These are phyloP conservation scores for Pythium aristosporum DNA, from an alignment of 352 stramenopile species.

Conservation along the genomic window DNA sequence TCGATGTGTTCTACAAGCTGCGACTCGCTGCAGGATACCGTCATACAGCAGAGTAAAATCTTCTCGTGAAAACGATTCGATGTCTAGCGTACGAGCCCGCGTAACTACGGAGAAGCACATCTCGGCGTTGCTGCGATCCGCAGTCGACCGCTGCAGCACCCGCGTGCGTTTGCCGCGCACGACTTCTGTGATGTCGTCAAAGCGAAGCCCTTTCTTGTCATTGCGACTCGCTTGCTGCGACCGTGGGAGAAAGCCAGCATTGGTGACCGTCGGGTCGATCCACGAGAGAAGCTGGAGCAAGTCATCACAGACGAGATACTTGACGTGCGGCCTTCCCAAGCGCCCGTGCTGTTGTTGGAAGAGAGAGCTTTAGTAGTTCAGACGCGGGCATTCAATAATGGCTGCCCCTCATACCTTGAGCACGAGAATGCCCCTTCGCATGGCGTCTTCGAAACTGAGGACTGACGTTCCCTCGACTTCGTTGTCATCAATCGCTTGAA, in stretches of 20 bases:
- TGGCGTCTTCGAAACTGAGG: slow-evolving; percentile 17
- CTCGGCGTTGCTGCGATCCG: slow-evolving; percentile 24
- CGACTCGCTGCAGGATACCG: slow-evolving; percentile 10
- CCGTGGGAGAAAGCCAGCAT: slow-evolving; percentile 15
- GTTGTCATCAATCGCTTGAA: not conserved
- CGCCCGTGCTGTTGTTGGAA: slow-evolving; percentile 19
- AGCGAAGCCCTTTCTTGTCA: slow-evolving; percentile 22
- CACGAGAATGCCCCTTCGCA: slow-evolving; percentile 16
- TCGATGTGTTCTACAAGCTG: not conserved
- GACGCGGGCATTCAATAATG: not conserved
- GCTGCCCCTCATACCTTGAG: slow-evolving; percentile 13
- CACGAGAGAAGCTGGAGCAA: slow-evolving; percentile 14
- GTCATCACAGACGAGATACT: slow-evolving; percentile 25
- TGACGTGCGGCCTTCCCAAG: slow-evolving; percentile 25
- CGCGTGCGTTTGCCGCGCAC: slow-evolving; percentile 22
- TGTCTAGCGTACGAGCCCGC: slow-evolving; percentile 21
- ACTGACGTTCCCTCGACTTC: not conserved
- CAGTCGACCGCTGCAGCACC: slow-evolving; percentile 25
- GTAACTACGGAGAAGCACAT: slow-evolving; percentile 26
- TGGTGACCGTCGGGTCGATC: slow-evolving; percentile 21
- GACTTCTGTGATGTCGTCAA: slow-evolving; percentile 19
- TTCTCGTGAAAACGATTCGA: slow-evolving; percentile 26
- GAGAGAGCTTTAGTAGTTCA: not conserved
- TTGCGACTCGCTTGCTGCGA: not conserved
- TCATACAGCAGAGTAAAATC: slow-evolving; percentile 17